phyloP scores from a whole-genome alignment of 1,139 yeast species.

The Suhomyces bokatorum region DNA sequence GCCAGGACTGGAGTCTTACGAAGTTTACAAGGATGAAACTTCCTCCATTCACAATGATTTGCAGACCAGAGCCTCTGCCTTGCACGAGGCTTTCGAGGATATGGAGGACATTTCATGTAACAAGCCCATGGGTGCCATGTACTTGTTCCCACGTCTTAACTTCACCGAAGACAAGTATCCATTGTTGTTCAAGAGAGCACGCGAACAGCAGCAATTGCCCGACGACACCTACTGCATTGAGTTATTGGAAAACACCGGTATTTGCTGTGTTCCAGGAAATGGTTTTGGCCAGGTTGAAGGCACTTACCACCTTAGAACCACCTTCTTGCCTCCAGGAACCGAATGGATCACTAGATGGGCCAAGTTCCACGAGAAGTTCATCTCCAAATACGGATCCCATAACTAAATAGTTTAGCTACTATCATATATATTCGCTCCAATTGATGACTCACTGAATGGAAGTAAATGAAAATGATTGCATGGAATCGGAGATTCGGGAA shows the following conservation, averaged over 20 bases:
- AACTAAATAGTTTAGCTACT: neutral
- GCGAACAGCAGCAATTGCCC: constrained; percentile 53
- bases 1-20: constrained; percentile 74
- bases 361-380: constrained; percentile 71
- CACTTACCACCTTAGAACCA: constrained; percentile 90
- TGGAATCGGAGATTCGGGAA: no score
- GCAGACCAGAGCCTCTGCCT: constrained; percentile 57
- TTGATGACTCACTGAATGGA: neutral
- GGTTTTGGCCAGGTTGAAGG: constrained; percentile 94
- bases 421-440: constrained; percentile 1
- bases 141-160: constrained; percentile 78
- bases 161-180: constrained; percentile 50
- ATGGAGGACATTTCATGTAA: constrained; percentile 85
- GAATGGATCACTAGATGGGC: constrained; percentile 83
- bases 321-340: constrained; percentile 92
- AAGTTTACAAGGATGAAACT: constrained; percentile 63
- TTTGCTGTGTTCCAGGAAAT: constrained; percentile 95
- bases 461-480: no score
- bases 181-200: constrained; percentile 63
- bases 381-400: constrained; percentile 46
- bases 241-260: constrained; percentile 85
- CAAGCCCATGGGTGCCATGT: constrained; percentile 96
- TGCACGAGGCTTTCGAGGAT: constrained; percentile 67
- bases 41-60: constrained; percentile 60
- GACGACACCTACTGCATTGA: constrained; percentile 89